A percentile compares a stretch with the other conserved stretches of the same genome.
Evolutionary conservation across 495 filamentous ascomycete species (phyloP).

Genomic region (Neurospora sp.): DNA sequence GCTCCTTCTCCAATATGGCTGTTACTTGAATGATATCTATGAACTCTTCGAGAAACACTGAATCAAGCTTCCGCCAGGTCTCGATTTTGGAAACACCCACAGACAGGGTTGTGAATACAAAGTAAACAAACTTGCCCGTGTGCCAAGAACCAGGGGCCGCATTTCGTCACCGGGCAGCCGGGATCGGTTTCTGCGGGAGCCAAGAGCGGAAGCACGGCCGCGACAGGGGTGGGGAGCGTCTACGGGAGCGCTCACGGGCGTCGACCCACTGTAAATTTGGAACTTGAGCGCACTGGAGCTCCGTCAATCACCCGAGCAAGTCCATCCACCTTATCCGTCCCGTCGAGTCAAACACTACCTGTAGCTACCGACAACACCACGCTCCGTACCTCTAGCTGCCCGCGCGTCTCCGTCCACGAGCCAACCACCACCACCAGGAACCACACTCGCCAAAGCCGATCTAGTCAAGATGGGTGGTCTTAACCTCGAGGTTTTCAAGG

Average conservation of each 20-base stretch:
- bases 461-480: constrained; percentile 55
- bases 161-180: background rate
- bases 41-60: background rate
- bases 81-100: background rate
- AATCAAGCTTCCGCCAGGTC: background rate
- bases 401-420: constrained; percentile 15
- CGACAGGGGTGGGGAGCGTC: background rate
- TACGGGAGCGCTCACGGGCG: background rate
- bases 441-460: background rate
- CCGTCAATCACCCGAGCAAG: background rate
- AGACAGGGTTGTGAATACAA: background rate
- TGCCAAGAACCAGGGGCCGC: background rate
- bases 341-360: background rate
- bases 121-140: background rate
- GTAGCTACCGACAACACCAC: background rate
- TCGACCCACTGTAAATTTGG: constrained; percentile 6
- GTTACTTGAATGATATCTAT: background rate
- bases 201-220: background rate
- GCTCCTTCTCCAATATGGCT: background rate
- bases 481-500: constrained; percentile 95
- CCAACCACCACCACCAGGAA: background rate
- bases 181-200: background rate
- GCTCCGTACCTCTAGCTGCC: background rate
- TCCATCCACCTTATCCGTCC: background rate
- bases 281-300: background rate